These are phyloP conservation scores for Nakataea oryzae DNA, from an alignment of 2,329 filamentous ascomycete genomes.

Conservation along the genomic window DNA sequence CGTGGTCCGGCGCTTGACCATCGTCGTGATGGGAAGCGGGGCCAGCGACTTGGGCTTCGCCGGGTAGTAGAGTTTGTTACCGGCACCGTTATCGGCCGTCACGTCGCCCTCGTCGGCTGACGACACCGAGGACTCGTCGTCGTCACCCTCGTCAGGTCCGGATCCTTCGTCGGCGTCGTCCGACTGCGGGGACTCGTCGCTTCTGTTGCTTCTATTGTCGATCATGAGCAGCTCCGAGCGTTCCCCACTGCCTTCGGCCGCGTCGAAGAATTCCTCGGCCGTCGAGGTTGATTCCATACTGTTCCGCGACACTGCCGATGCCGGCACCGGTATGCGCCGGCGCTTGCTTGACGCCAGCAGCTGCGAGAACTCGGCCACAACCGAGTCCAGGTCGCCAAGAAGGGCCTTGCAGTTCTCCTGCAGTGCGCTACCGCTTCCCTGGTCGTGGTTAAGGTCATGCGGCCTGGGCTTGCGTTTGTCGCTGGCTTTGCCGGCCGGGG, in stretches of 20 bases:
- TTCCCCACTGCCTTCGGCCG: conserved; percentile 58
- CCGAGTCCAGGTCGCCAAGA: conserved; percentile 74
- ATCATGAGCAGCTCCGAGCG: conserved; percentile 65
- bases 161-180: conserved; percentile 9
- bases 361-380: conserved; percentile 70
- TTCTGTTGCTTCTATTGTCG: conserved; percentile 57
- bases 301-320: conserved; percentile 30
- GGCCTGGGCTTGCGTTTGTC: conserved; percentile 20
- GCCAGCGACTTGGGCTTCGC: conserved; percentile 62
- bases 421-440: conserved; percentile 42
- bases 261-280: conserved; percentile 90
- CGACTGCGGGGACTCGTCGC: conserved; percentile 39
- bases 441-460: conserved; percentile 32
- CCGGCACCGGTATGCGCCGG: conserved; percentile 49
- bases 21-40: conserved; percentile 63
- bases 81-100: conserved; percentile 49
- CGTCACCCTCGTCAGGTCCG: conserved; percentile 43
- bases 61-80: conserved; percentile 50
- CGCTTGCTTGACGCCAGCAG: conserved; percentile 73
- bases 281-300: conserved; percentile 75
- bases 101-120: conserved; percentile 47
- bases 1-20: conserved; percentile 55
- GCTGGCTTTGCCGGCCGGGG: not conserved
- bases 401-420: conserved; percentile 77
- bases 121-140: conserved; percentile 53